These are phyloP conservation scores for Saussurea involucrata DNA, from an alignment of 129 eudicot species.

Conservation along the genomic window DNA sequence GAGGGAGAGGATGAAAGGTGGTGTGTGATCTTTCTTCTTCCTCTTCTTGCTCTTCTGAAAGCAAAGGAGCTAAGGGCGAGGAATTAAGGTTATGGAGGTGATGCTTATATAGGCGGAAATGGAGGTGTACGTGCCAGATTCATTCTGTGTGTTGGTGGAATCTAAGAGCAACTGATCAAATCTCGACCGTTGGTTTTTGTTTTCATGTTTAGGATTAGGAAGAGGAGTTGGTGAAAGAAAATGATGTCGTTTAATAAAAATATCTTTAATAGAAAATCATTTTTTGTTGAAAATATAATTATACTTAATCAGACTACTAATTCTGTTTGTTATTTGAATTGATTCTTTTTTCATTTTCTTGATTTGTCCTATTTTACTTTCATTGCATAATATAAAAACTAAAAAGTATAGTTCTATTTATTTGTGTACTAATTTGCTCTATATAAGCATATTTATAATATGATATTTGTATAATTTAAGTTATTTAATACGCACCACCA, in stretches of 20 bases:
- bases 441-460: not conserved
- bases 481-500: not conserved
- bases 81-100: not conserved
- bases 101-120: constrained; percentile 19
- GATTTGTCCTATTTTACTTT: too few species aligned
- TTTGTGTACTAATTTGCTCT: not conserved
- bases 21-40: not conserved
- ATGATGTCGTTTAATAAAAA: not conserved
- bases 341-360: not conserved
- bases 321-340: not conserved
- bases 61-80: constrained; percentile 35
- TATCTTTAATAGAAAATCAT: not conserved
- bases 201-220: not conserved
- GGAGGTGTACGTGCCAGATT: constrained; percentile 31
- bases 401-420: too few species aligned
- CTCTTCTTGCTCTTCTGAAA: constrained; percentile 25
- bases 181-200: constrained; percentile 13
- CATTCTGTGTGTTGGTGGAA: constrained; percentile 28
- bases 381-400: not conserved
- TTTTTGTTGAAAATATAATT: not conserved
- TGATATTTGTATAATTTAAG: too few species aligned
- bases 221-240: constrained; percentile 22
- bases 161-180: not conserved
- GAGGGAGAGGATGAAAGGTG: constrained; percentile 2
- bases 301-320: not conserved